These are phyloP conservation scores for Ceratocystis papillata DNA, from an alignment of 2,329 filamentous ascomycete genomes.

Conservation along the genomic window DNA sequence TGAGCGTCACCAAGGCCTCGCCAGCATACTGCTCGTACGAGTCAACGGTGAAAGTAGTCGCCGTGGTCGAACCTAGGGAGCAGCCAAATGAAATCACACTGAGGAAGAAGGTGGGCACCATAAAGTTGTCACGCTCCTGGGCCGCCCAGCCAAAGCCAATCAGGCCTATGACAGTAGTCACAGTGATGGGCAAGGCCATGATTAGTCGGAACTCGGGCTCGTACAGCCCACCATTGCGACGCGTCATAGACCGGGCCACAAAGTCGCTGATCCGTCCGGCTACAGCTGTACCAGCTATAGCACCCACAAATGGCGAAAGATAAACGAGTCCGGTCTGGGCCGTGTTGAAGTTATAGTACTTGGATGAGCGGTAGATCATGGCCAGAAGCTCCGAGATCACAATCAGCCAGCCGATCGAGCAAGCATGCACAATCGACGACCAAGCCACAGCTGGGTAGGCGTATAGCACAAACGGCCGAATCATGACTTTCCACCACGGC, in stretches of 20 bases:
- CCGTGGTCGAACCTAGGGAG: conserved; percentile 75
- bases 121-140: conserved; percentile 63
- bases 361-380: conserved; percentile 59
- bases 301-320: conserved; percentile 78
- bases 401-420: conserved; percentile 73
- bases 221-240: conserved; percentile 82
- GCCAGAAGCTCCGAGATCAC: conserved; percentile 83
- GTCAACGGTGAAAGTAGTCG: conserved; percentile 90
- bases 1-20: conserved; percentile 86
- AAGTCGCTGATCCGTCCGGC: conserved; percentile 80
- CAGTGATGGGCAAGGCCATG: conserved; percentile 70
- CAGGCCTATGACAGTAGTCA: conserved; percentile 71
- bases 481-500: conserved; percentile 65
- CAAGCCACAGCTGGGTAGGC: conserved; percentile 82
- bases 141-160: conserved; percentile 97
- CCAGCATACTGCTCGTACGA: conserved; percentile 88
- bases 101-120: conserved; percentile 88
- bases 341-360: conserved; percentile 68
- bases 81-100: conserved; percentile 88
- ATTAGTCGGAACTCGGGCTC: conserved; percentile 87
- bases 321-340: conserved; percentile 79
- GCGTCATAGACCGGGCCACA: conserved; percentile 70
- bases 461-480: conserved; percentile 75
- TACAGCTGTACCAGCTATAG: conserved; percentile 80
- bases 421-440: conserved; percentile 73